Evolutionary conservation across 108 stramenopile species (phyloP).

Genomic region (Conticribra guillardii): DNA sequence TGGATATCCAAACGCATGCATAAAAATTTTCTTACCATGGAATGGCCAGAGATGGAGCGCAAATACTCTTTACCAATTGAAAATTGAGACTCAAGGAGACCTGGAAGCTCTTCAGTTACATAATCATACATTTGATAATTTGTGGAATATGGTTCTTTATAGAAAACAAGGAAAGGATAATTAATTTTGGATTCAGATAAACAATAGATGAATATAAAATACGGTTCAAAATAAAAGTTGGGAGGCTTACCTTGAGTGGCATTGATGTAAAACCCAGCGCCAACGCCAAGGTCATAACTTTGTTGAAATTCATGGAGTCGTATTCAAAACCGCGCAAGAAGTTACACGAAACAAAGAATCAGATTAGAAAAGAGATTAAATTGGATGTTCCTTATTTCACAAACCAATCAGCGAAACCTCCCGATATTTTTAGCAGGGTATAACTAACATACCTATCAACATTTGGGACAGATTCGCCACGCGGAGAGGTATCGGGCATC

Average conservation of each 20-base stretch:
- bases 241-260: too few relatives aligned
- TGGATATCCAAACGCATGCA: constrained; percentile 71
- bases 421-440: too few relatives aligned
- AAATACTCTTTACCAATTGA: constrained; percentile 50
- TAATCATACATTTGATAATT: constrained; percentile 97
- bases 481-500: constrained; percentile 95
- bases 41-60: constrained; percentile 88
- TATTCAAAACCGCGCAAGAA: too few relatives aligned
- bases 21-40: constrained; percentile 63
- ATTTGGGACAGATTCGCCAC: constrained; percentile 79
- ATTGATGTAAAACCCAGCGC: constrained; percentile 98
- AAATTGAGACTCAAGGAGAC: constrained; percentile 66
- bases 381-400: too few relatives aligned
- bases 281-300: constrained; percentile 93
- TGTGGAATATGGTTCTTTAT: constrained; percentile 67
- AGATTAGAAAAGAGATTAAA: background rate
- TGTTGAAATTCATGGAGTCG: constrained; percentile 12
- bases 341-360: background rate
- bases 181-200: too few relatives aligned
- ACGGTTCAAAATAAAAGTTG: too few relatives aligned
- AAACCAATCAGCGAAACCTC: too few relatives aligned
- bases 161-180: too few relatives aligned
- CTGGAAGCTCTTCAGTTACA: constrained; percentile 90
- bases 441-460: constrained; percentile 54
- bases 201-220: too few relatives aligned